Percentiles rank a stretch among this genome's conserved stretches.
Evolutionary conservation across 2,329 filamentous ascomycete genomes (phyloP).

Genomic region (Talaromyces rugulosus): DNA sequence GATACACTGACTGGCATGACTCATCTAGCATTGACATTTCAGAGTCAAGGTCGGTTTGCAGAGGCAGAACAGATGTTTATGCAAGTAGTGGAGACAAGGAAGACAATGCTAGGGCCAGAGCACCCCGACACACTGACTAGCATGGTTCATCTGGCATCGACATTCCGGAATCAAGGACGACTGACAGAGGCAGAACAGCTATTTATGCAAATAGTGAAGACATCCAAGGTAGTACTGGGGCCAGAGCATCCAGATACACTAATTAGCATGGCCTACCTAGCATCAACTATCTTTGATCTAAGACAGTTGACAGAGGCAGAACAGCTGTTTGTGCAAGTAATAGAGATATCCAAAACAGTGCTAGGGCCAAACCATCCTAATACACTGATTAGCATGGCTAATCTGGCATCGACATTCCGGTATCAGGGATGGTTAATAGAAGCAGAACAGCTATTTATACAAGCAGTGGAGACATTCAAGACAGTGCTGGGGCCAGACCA

Average conservation of each 20-base stretch:
- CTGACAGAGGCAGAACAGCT: constrained; percentile 4
- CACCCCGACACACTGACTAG: no score
- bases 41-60: neutral
- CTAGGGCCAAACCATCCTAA: neutral
- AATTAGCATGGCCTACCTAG: neutral
- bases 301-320: neutral
- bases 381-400: neutral
- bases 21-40: neutral
- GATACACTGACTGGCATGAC: neutral
- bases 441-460: neutral
- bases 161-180: neutral
- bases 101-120: neutral
- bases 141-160: neutral
- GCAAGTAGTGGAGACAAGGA: neutral
- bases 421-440: neutral
- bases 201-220: neutral
- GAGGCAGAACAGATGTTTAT: constrained; percentile 1
- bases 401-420: neutral
- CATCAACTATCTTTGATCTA: neutral
- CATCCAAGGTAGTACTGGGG: neutral
- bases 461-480: neutral
- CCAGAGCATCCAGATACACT: neutral
- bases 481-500: neutral
- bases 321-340: neutral
- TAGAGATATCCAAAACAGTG: neutral